These are phyloP conservation scores for Solanum habrochaites DNA, from an alignment of 257 asterid genomes.

Conservation along the genomic window DNA sequence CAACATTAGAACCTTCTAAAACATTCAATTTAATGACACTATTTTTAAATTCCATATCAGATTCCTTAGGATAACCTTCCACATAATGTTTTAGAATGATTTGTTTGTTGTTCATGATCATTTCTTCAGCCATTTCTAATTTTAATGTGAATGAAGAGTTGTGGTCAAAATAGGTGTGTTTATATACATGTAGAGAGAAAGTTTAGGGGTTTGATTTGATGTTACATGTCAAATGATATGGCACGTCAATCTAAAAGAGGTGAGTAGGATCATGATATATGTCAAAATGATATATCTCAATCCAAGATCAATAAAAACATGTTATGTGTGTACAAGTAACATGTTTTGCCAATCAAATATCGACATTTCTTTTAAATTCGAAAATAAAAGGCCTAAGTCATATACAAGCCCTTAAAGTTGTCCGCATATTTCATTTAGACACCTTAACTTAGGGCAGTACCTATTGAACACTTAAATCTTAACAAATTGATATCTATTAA, in stretches of 20 bases:
- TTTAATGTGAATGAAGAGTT: not conserved
- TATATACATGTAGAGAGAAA: too few relatives aligned
- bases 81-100: not conserved
- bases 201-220: not conserved
- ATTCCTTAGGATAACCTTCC: not conserved
- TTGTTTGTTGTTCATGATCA: not conserved
- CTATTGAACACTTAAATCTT: too few relatives aligned
- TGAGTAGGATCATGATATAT: not conserved
- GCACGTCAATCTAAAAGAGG: not conserved
- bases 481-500: too few relatives aligned
- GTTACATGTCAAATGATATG: not conserved
- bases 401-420: too few relatives aligned
- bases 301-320: not conserved
- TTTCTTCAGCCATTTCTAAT: not conserved
- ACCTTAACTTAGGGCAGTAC: too few relatives aligned
- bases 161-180: too few relatives aligned
- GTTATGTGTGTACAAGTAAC: not conserved
- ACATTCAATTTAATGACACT: not conserved
- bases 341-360: not conserved
- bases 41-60: not conserved
- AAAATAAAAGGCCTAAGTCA: too few relatives aligned
- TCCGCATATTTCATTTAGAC: too few relatives aligned
- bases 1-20: slow-evolving; percentile 11
- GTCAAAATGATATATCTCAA: not conserved
- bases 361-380: too few relatives aligned